Base-by-base conservation (phyloP, 148 eudicot species). In the Camellia granthamiana region DNA sequence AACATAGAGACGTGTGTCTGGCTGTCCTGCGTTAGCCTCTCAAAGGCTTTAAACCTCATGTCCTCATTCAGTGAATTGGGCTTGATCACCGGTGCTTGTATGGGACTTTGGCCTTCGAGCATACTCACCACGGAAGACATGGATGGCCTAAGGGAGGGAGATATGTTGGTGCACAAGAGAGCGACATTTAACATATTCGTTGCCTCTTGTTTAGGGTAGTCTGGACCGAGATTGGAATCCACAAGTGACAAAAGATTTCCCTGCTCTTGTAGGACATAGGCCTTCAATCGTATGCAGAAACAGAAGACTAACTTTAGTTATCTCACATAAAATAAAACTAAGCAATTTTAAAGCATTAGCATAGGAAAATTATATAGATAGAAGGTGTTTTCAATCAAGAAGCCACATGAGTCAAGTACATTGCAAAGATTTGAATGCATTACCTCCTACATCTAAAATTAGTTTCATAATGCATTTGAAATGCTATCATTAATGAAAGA, bases 241-340 rank as follows among this genome's bases (percentile, higher is more conserved):
- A 95, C 88, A 2, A 92, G 93, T 54, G 93, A 93, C 41, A 93
- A 64, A 30, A 93, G 92, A 79, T 83, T 89, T n/a, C 98, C 97
- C 75, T 90, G 95, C 82, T 94, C 95, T 87, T 91, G 90, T 67
- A 92, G 84, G 52, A 94, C 97, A 80, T 89, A 91, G 2, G 98
- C 98, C 98, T 94, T 66, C 78, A 76, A 52, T 41, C 12, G 13
- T 77, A 74, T 38, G 54, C 78, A 81, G 41, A 44, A 62, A 71
- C 38, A 83, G 15, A 67, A 47, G 70, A 18, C n/a, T 52, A 41
- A 38, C 4, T 52, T 64, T 41, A 74, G 62, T 52, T 6, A 43
- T 59, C 54, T 47, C 51, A 47, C 7, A 30, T 13, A 2, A 49
- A 41, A 21, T 51, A 72, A 15, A 54, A 41, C 10, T 15, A 43